A percentile compares a stretch with the other conserved stretches of the same genome.
Conservation (phyloP, 352 stramenopile genomes). For the Phytophthora pinifolia region DNA sequence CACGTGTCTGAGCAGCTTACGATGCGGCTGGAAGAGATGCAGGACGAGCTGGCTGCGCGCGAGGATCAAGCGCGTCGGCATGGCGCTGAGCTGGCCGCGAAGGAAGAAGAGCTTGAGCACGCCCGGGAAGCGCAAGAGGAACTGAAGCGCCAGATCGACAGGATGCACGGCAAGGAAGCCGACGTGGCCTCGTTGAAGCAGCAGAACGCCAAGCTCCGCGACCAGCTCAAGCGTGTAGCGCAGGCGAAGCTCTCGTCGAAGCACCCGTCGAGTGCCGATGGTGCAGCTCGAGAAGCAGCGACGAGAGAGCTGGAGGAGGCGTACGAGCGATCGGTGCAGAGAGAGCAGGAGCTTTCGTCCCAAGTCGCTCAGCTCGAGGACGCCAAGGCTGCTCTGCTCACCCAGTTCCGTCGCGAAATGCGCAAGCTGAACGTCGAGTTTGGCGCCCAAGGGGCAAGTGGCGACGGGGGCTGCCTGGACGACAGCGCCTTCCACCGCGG, state of each 20-base stretch:
- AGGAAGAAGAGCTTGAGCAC: slow-evolving; percentile 27
- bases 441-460: slow-evolving; percentile 11
- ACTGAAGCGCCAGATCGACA: slow-evolving; percentile 24
- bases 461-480: slow-evolving; percentile 12
- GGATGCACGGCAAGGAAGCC: slow-evolving; percentile 28
- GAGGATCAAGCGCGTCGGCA: slow-evolving; percentile 33
- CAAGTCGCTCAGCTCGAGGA: slow-evolving; percentile 43
- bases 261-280: slow-evolving; percentile 17
- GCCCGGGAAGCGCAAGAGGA: slow-evolving; percentile 17
- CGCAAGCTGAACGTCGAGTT: slow-evolving; percentile 41
- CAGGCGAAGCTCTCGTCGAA: slow-evolving; percentile 27
- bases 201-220: slow-evolving; percentile 29
- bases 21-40: slow-evolving; percentile 42
- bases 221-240: slow-evolving; percentile 30
- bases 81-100: slow-evolving; percentile 34
- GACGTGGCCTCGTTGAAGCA: slow-evolving; percentile 30
- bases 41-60: slow-evolving; percentile 35
- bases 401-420: slow-evolving; percentile 45
- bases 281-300: slow-evolving; percentile 12
- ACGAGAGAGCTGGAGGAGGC: slow-evolving; percentile 31
- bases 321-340: slow-evolving; percentile 30
- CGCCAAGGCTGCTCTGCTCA: slow-evolving; percentile 35
- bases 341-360: slow-evolving; percentile 33
- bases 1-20: slow-evolving; percentile 48
- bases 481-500: slow-evolving; percentile 28